Evolutionary conservation across 345 rosid species (phyloP).

Genomic region (Eucalyptus regnans): DNA sequence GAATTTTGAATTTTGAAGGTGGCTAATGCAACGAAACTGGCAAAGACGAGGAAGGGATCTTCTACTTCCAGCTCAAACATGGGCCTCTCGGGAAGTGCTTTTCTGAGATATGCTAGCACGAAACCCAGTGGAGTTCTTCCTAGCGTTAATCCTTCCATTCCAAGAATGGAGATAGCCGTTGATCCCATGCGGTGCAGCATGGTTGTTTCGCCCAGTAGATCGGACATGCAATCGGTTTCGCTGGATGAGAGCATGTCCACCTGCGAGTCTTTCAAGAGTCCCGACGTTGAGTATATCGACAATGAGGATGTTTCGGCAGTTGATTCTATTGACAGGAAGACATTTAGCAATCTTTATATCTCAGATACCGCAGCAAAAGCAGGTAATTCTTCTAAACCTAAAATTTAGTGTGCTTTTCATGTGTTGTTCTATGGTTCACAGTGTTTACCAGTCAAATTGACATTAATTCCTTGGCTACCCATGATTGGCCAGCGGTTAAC

Average conservation of each 20-base stretch:
- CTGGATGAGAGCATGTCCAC: constrained; percentile 76
- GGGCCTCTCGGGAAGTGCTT: constrained; percentile 8
- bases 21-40: constrained; percentile 37
- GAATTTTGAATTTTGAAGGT: constrained; percentile 17
- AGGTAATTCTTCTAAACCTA: constrained; percentile 13
- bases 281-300: constrained; percentile 74
- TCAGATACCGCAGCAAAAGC: constrained; percentile 29
- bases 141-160: constrained; percentile 13
- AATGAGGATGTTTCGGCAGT: constrained; percentile 25
- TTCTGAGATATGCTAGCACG: constrained; percentile 10
- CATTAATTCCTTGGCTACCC: neutral
- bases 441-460: neutral
- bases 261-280: constrained; percentile 77
- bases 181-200: constrained; percentile 12
- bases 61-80: constrained; percentile 5
- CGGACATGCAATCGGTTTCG: constrained; percentile 47
- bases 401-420: neutral
- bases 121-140: constrained; percentile 21
- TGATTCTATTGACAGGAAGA: constrained; percentile 59
- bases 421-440: neutral
- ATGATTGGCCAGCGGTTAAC: constrained; percentile 22
- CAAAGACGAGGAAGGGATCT: constrained; percentile 37
- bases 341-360: constrained; percentile 64
- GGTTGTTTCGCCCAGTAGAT: constrained; percentile 46
- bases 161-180: constrained; percentile 7